Base-by-base conservation (phyloP, 371 early-diverging fungal genomes). In the Mortierella sp. region DNA sequence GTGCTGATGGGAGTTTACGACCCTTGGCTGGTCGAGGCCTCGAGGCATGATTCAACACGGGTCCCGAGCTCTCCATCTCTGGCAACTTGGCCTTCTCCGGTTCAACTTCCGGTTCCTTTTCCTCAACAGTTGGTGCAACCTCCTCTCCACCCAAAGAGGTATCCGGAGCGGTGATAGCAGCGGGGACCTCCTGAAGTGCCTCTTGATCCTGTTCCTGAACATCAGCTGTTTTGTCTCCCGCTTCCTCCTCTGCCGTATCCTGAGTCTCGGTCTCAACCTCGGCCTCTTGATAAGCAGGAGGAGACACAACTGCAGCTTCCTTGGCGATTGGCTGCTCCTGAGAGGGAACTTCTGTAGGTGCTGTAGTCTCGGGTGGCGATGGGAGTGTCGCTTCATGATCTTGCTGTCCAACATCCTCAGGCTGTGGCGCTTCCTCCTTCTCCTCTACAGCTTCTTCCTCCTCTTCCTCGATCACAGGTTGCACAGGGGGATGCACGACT, bases 11-110 rank as follows among this genome's bases (percentile, higher is more conserved):
- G 18, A 51, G 76, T 24, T 76, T 76, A 24, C 76, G 76, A 38
- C 76, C 76, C 59, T 76, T 76, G 58, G 76, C 76, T 3, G 76
- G 76, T 34, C 76, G 58, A 19, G 76, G 76, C 39, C 76, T 64
- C 8, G 76, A 69, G 2, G 69, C 66, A 46, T 69, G 70, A 46
- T 54, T 76, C 47, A 76, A 30, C 5, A 54, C 42, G 7, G 76
- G 76, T n/a, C 76, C 76, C 21, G 76, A 69, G 46, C 61, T 53
- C 52, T 65, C 69, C 28, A 76, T 55, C 52, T 69, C 76, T 18
- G 76, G 76, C 45, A 76, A 38, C 52, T 69, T 65, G 58, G 66
- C 66, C 21, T 69, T 70, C 42, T 76, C 76, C 1, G 70, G 70
- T 19, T 10, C 34, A 34, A 10, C 34, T 34, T 79, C 78, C 58